phyloP scores from a whole-genome alignment of 192 early-diverging fungal species.

The Podila epicladia region DNA sequence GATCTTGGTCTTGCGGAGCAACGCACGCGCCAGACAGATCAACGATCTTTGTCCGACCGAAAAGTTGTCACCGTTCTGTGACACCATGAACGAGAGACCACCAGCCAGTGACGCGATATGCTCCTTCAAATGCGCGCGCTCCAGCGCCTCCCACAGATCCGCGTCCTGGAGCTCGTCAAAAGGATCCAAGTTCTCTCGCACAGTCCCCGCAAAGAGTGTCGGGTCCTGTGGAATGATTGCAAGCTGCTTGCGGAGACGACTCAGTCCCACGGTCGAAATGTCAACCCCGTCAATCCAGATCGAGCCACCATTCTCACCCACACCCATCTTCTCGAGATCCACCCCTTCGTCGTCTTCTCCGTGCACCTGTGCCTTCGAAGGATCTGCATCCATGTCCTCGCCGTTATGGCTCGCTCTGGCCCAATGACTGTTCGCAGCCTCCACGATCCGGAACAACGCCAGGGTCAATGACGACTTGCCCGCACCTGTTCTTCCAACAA shows the following conservation, averaged over 20 bases:
- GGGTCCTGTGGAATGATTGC: slow-evolving; percentile 85
- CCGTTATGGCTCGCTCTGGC: slow-evolving; percentile 13
- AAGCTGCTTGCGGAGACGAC: slow-evolving; percentile 62
- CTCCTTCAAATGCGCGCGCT: slow-evolving; percentile 72
- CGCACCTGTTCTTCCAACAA: slow-evolving; percentile 59
- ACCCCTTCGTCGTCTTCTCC: slow-evolving; percentile 6
- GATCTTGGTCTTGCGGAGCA: slow-evolving; percentile 67
- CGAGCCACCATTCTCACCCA: slow-evolving; percentile 66
- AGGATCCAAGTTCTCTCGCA: slow-evolving; percentile 62
- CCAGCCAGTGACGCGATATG: slow-evolving; percentile 67
- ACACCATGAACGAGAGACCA: slow-evolving; percentile 74
- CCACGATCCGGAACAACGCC: slow-evolving; percentile 81
- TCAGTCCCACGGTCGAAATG: slow-evolving; percentile 59
- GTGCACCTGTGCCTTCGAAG: too few relatives aligned
- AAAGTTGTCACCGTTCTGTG: slow-evolving; percentile 85
- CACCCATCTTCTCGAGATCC: slow-evolving; percentile 63
- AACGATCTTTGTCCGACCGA: slow-evolving; percentile 83
- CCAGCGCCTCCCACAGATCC: slow-evolving; percentile 72
- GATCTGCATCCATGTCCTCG: not conserved
- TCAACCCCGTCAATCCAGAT: slow-evolving; percentile 63
- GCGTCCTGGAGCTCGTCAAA: slow-evolving; percentile 55
- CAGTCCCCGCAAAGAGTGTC: slow-evolving; percentile 68
- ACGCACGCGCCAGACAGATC: slow-evolving; percentile 74
- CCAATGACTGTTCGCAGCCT: slow-evolving; percentile 58
- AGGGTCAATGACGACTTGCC: slow-evolving; percentile 81